Evolutionary conservation across 441 rosid species (phyloP), one percentile per base, ranked within the genome.

Genomic region (Aquilaria agallochum): DNA sequence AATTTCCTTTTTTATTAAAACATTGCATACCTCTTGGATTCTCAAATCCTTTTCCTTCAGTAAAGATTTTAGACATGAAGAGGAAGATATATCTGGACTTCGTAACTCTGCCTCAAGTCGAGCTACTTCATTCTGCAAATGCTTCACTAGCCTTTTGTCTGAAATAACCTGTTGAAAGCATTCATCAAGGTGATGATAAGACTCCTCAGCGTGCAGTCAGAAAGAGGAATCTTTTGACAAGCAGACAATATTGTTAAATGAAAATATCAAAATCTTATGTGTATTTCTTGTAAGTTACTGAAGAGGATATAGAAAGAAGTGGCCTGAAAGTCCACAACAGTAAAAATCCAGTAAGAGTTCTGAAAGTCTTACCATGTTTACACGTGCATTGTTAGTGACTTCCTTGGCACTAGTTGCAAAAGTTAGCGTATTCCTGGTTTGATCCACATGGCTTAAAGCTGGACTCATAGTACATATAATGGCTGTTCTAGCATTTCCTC

Each of bases 401-500:
- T 92, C 96, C 80, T 88, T 92, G 12, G 98, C 98, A 55, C 90
- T 89, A 54, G 79, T 81, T 44, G 98, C 98, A 73, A 92, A 92
- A 31, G 88, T 74, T 45, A 92, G 84, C 1, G 97, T 88, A 74
- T 90, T 92, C 75, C 78, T 86, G 14, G 96, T 84, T 81, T 90
- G 97, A 72, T 88, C 97, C 71, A 90, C 81, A 53, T 88, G 97
- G 72, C 97, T 86, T 68, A 88, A 65, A 67, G 94, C 96, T 68
- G 98, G 98, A 79, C 97, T 84, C 69, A 88, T 75, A 20, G 97
- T 92, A 64, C 98, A 92, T 75, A 92, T 90, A 58, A 90, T 92
- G 53, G 98, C 97, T 20, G 98, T 92, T 59, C 92, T 83, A 50
- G 97, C 94, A 82, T 93, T 93, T 62, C 98, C 98, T 15, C 98